Percentiles rank a stretch among this genome's conserved stretches.
phyloP scores from a whole-genome alignment of 2,329 filamentous ascomycete species.

The Verticillium nonalfalfae region DNA sequence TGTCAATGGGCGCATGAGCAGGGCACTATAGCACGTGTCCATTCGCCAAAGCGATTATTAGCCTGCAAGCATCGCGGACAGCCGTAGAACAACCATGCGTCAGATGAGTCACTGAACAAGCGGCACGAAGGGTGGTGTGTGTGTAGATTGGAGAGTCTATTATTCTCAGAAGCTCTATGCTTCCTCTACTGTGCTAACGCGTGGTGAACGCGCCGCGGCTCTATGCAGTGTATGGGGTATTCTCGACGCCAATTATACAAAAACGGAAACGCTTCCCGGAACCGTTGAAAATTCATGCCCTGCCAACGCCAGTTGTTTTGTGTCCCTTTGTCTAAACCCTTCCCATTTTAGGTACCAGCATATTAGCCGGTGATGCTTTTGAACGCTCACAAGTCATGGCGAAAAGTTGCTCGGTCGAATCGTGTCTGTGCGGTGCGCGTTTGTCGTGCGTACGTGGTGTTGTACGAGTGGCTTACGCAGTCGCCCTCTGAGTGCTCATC shows the following conservation, averaged over 20 bases:
- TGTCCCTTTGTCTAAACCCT: not conserved
- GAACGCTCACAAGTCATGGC: not conserved
- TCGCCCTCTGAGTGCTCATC: constrained; percentile 7
- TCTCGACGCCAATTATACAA: not conserved
- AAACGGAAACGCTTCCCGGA: not conserved
- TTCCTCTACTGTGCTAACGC: not conserved
- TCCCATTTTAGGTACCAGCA: not conserved
- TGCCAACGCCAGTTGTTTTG: not conserved
- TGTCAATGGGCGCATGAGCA: no score
- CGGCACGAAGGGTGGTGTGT: not conserved
- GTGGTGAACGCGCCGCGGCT: not conserved
- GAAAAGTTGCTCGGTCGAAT: not conserved
- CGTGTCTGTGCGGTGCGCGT: not conserved
- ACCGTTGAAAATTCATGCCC: not conserved
- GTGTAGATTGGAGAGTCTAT: not conserved
- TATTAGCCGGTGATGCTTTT: not conserved
- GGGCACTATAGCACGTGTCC: no score
- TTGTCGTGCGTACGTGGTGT: not conserved
- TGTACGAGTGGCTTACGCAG: not conserved
- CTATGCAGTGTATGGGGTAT: not conserved
- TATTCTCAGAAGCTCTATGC: not conserved
- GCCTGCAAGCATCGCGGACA: no score
- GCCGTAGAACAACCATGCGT: no score
- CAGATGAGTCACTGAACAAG: no score
- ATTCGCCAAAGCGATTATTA: no score